Evolutionary conservation across 2,329 filamentous ascomycete species (phyloP).

Genomic region (Orbilia oligospora): DNA sequence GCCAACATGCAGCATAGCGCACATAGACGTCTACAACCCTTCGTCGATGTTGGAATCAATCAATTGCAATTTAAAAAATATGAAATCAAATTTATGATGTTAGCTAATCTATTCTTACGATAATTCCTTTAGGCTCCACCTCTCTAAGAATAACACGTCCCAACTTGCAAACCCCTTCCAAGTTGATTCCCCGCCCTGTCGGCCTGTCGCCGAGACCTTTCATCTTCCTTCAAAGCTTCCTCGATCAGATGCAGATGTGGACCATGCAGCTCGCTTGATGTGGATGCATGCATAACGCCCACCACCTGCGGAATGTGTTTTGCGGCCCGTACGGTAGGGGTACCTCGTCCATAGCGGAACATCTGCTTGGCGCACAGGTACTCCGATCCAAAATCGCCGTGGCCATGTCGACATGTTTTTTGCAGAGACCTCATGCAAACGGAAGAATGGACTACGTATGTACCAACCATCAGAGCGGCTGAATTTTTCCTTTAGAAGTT

Average conservation of each 20-base stretch:
- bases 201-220: constrained; percentile 2
- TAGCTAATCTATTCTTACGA: not conserved
- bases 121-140: not conserved
- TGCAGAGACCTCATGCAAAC: not conserved
- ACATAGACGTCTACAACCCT: too few species aligned
- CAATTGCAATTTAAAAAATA: not conserved
- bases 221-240: constrained; percentile 3
- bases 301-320: constrained; percentile 25
- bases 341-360: constrained; percentile 5
- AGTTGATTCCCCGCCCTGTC: not conserved
- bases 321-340: constrained; percentile 9
- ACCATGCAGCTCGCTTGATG: constrained; percentile 20
- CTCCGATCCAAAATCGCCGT: not conserved
- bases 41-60: too few species aligned
- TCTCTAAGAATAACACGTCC: not conserved
- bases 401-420: not conserved
- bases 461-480: constrained; percentile 8
- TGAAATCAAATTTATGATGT: not conserved
- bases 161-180: not conserved
- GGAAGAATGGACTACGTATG: constrained; percentile 7
- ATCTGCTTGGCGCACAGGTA: constrained; percentile 17
- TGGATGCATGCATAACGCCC: constrained; percentile 17
- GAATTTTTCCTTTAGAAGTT: constrained; percentile 4
- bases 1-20: not conserved
- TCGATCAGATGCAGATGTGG: constrained; percentile 28